Evolutionary conservation across 805 yeast species (phyloP).

Genomic region (Yamadazyma laniorum): DNA sequence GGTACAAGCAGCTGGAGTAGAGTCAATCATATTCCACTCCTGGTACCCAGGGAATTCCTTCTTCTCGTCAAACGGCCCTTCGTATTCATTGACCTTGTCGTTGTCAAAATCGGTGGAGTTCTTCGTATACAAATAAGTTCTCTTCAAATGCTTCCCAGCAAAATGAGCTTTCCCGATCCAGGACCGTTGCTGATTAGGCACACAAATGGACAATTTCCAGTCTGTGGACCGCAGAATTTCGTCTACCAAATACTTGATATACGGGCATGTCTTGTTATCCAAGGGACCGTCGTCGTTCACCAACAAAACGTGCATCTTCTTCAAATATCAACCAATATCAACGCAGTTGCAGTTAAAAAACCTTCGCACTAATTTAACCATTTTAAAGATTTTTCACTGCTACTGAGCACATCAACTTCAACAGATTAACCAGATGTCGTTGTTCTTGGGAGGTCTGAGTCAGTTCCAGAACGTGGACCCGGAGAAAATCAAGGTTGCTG

Average conservation of each 20-base stretch:
- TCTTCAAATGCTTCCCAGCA: conserved; percentile 65
- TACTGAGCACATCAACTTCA: neutral
- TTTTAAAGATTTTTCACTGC: neutral
- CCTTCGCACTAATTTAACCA: neutral
- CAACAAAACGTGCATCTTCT: conserved; percentile 50
- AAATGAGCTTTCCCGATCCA: conserved; percentile 99
- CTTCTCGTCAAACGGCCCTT: conserved; percentile 66
- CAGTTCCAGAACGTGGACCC: conserved; percentile 50
- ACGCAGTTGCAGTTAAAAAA: too few relatives aligned
- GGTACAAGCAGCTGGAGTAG: conserved; percentile 95
- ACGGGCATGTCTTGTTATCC: conserved; percentile 75
- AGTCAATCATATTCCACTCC: conserved; percentile 86
- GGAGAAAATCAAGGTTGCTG: conserved; percentile 61
- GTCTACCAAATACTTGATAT: conserved; percentile 75
- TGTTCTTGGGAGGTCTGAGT: conserved; percentile 51
- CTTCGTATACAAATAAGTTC: conserved; percentile 61
- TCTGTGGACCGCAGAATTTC: conserved; percentile 62
- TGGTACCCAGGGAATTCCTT: conserved; percentile 44
- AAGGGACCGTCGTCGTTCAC: conserved; percentile 98
- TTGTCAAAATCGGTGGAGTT: conserved; percentile 47
- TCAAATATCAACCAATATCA: too few relatives aligned
- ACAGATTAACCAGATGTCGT: conserved; percentile 48
- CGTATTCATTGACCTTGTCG: conserved; percentile 40
- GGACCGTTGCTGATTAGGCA: conserved; percentile 83
- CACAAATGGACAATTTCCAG: conserved; percentile 82